Evolutionary conservation across 176 grass and related monocot species (phyloP).

Genomic region (Alloteropsis semialata): DNA sequence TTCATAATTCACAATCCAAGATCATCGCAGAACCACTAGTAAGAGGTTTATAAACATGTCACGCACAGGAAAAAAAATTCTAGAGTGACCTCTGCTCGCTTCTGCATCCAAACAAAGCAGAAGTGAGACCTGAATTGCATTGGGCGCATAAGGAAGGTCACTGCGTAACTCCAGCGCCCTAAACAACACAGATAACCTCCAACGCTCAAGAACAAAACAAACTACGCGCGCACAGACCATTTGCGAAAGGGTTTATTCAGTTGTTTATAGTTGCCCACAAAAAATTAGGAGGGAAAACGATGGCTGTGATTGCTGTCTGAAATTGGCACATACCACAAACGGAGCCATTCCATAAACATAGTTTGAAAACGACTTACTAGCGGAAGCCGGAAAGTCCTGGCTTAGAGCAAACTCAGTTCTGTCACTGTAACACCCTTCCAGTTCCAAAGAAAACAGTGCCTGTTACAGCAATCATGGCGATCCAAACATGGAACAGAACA

Average conservation of each 20-base stretch:
- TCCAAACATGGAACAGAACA: neutral
- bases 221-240: neutral
- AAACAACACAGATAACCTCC: neutral
- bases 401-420: neutral
- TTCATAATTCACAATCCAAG: neutral
- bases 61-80: no score
- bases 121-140: no score
- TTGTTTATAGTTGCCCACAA: neutral
- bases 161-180: no score
- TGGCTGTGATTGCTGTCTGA: neutral
- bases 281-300: no score
- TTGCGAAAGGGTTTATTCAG: no score
- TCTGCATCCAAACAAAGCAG: no score
- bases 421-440: slow-evolving; percentile 4
- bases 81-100: no score
- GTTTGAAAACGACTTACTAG: neutral
- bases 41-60: no score
- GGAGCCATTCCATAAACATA: neutral
- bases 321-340: slow-evolving; percentile 27
- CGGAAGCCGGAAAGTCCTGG: neutral
- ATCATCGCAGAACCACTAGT: no score
- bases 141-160: no score
- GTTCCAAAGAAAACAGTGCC: slow-evolving; percentile 8
- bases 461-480: neutral
- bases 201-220: neutral